Conservation (phyloP, 805 yeast genomes). For the Suhomyces tanzawaensis region DNA sequence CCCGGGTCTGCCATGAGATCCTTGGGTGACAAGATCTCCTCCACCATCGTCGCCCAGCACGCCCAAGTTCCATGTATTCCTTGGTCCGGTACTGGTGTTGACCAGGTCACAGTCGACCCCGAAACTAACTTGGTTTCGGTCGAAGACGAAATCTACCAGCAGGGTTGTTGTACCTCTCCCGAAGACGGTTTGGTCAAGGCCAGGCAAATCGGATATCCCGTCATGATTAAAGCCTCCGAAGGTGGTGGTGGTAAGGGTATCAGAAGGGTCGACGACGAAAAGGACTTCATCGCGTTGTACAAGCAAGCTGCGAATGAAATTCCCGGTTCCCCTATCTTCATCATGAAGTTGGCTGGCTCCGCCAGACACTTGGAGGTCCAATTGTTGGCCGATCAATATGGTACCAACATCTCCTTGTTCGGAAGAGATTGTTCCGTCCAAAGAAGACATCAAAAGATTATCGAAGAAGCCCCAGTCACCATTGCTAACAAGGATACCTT, state of each 20-base stretch:
- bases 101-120: constrained; percentile 67
- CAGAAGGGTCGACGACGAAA: constrained; percentile 87
- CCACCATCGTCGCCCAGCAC: constrained; percentile 98
- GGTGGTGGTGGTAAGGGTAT: constrained; percentile 99
- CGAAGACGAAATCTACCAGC: constrained; percentile 72
- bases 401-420: constrained; percentile 93
- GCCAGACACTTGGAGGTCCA: constrained; percentile 99
- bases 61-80: constrained; percentile 98
- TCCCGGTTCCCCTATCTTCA: constrained; percentile 98
- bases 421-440: constrained; percentile 99
- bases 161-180: constrained; percentile 85
- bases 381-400: constrained; percentile 95
- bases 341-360: constrained; percentile 95
- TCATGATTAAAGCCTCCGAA: constrained; percentile 98
- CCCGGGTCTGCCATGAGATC: constrained; percentile 99
- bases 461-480: constrained; percentile 99
- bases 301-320: constrained; percentile 96
- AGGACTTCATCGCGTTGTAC: constrained; percentile 71
- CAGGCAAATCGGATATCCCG: constrained; percentile 89
- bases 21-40: constrained; percentile 96
- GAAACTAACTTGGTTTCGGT: constrained; percentile 83
- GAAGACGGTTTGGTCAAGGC: constrained; percentile 90
- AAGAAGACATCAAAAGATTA: constrained; percentile 98
- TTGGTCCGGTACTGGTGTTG: constrained; percentile 99
- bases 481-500: constrained; percentile 86